Conservation (phyloP, 2,329 filamentous ascomycete species). For the Neofusicoccum cordaticola region DNA sequence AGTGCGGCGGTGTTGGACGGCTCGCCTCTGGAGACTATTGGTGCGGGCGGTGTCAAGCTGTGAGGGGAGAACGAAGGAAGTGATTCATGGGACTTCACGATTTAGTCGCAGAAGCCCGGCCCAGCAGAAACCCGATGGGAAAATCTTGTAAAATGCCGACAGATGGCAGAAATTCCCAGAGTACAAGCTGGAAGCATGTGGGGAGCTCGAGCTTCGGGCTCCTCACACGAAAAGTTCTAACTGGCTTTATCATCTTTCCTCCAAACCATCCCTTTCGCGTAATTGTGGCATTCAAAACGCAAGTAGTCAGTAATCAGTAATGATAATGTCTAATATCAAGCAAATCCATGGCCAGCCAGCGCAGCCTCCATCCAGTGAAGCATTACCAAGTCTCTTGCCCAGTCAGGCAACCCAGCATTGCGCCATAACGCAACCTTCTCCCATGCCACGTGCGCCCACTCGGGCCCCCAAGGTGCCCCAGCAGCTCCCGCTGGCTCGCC, state of each 20-base stretch:
- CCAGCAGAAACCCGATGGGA: no score
- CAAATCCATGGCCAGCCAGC: not conserved
- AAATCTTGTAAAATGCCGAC: no score
- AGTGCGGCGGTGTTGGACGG: not conserved
- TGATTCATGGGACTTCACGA: no score
- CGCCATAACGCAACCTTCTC: not conserved
- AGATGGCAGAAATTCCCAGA: no score
- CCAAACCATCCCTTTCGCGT: not conserved
- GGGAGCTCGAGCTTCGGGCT: not conserved
- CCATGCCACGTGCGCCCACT: not conserved
- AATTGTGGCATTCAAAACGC: not conserved
- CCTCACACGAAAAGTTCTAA: not conserved
- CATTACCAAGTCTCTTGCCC: not conserved
- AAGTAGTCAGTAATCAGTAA: not conserved
- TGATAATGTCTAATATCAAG: not conserved
- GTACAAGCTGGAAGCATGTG: no score
- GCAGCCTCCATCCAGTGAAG: not conserved
- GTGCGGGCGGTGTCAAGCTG: no score
- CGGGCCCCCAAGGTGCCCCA: not conserved
- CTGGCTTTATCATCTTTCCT: not conserved
- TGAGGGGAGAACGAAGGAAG: no score
- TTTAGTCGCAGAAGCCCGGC: no score
- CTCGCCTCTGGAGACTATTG: no score
- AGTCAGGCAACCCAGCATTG: not conserved
- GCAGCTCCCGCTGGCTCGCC: no score